These are phyloP conservation scores for Plasmodium gallinaceum DNA, from an alignment of 169 alveolate genomes.

Conservation along the genomic window DNA sequence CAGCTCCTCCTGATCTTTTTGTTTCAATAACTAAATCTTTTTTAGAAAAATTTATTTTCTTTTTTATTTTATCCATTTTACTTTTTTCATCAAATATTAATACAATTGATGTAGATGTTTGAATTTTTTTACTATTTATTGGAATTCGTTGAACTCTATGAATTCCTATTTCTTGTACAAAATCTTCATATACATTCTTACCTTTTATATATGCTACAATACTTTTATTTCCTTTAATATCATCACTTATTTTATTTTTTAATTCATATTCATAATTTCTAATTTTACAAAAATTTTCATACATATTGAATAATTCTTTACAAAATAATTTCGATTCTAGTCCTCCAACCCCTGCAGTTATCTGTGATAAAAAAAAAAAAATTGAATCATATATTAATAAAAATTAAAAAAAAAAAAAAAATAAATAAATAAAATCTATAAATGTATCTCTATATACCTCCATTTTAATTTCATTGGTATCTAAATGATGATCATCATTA, in stretches of 20 bases:
- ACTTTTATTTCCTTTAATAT: constrained; percentile 79
- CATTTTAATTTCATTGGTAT: constrained; percentile 24
- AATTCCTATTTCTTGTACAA: constrained; percentile 84
- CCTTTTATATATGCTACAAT: constrained; percentile 86
- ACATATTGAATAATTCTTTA: constrained; percentile 89
- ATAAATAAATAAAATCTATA: too few species aligned
- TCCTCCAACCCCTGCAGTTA: constrained; percentile 93
- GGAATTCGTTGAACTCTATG: constrained; percentile 94
- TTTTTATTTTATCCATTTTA: constrained; percentile 19
- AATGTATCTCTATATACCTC: constrained; percentile 22
- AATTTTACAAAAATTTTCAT: constrained; percentile 76
- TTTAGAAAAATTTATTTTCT: constrained; percentile 68
- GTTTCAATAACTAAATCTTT: constrained; percentile 90
- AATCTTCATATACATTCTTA: constrained; percentile 79
- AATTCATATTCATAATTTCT: constrained; percentile 79
- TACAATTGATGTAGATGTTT: constrained; percentile 92
- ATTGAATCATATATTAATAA: not conserved
- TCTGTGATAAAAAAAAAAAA: constrained; percentile 72
- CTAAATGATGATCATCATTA: constrained; percentile 43
- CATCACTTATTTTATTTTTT: constrained; percentile 25
- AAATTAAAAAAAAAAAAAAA: not conserved
- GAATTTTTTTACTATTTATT: constrained; percentile 88
- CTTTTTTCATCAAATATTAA: constrained; percentile 87
- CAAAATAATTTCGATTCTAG: constrained; percentile 90
- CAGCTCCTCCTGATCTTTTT: constrained; percentile 95